Conservation (phyloP, 352 stramenopile genomes). For the Pythium phragmitis region DNA sequence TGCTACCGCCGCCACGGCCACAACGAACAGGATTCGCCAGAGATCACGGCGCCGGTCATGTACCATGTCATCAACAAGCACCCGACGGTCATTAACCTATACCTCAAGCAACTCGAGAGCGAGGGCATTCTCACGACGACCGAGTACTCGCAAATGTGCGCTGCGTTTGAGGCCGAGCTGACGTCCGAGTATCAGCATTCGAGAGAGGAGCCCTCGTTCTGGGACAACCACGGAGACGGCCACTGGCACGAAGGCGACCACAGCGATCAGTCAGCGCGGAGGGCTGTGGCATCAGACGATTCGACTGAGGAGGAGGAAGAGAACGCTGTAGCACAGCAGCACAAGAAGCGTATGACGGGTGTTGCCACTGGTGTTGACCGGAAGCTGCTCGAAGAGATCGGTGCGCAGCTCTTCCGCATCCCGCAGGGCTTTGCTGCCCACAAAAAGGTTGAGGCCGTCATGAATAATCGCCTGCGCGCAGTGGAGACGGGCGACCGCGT, state of each 20-base stretch:
- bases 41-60: conserved; percentile 89
- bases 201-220: conserved; percentile 63
- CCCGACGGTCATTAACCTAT: conserved; percentile 76
- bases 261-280: not conserved
- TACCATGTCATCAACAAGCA: conserved; percentile 90
- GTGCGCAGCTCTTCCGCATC: conserved; percentile 74
- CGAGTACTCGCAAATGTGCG: conserved; percentile 53
- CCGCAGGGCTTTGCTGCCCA: conserved; percentile 82
- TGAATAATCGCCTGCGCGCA: conserved; percentile 80
- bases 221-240: conserved; percentile 69
- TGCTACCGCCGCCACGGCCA: conserved; percentile 99
- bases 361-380: conserved; percentile 67
- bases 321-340: not conserved
- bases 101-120: conserved; percentile 64
- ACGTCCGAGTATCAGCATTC: conserved; percentile 73
- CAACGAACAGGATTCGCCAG: conserved; percentile 95
- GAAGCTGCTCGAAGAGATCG: conserved; percentile 72
- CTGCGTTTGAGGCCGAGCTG: conserved; percentile 65
- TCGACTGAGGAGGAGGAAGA: not conserved
- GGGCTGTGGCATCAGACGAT: conserved; percentile 2
- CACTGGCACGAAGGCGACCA: conserved; percentile 48
- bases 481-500: conserved; percentile 69
- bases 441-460: conserved; percentile 84
- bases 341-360: not conserved
- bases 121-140: conserved; percentile 48